These are phyloP conservation scores for Knoxia roxburghii DNA, from an alignment of 257 asterid species.

Conservation along the genomic window DNA sequence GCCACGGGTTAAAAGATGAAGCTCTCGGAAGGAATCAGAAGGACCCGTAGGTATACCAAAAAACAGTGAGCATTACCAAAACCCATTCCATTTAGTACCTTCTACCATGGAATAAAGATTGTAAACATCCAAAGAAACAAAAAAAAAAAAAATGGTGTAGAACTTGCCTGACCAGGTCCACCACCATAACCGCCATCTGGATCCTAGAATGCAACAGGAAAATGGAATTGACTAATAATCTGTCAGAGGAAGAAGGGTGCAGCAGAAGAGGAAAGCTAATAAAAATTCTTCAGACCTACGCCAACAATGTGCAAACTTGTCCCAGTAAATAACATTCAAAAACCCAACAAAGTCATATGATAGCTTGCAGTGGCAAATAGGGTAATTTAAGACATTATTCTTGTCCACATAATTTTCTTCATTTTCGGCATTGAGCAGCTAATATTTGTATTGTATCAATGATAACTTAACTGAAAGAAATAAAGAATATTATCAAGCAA, in stretches of 20 bases:
- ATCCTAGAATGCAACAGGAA: constrained; percentile 40
- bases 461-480: too few relatives aligned
- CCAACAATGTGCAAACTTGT: neutral
- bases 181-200: constrained; percentile 95
- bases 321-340: neutral
- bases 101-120: neutral
- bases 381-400: neutral
- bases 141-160: neutral
- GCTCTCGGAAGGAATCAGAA: too few relatives aligned
- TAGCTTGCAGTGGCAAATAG: neutral
- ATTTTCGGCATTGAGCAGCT: neutral
- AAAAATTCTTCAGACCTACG: neutral
- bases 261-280: neutral
- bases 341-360: neutral
- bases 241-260: neutral
- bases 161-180: constrained; percentile 96
- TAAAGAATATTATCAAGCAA: neutral
- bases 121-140: neutral
- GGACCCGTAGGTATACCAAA: neutral
- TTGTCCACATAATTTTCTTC: neutral
- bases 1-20: too few relatives aligned
- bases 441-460: too few relatives aligned
- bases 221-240: neutral
- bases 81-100: neutral
- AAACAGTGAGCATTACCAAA: neutral